Base-by-base conservation (phyloP, 176 grass and related monocot species). In the Neostapfia colusana region DNA sequence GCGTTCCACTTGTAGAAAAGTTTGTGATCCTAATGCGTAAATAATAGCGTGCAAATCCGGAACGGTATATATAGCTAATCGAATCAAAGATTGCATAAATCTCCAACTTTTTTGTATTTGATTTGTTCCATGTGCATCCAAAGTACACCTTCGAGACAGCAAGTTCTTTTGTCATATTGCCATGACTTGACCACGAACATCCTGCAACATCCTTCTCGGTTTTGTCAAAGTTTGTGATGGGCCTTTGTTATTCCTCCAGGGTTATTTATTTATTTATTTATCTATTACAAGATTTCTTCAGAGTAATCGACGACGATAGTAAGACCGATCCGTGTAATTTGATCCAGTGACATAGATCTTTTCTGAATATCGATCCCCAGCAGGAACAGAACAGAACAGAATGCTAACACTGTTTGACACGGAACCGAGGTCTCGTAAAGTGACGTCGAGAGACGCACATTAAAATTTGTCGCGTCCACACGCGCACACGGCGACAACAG, bases 351-450 rank as follows among this genome's bases (percentile, higher is more conserved):
- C 45, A 3, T 48, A 48, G 45, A 48, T 16, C 45, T 48, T 16
- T 16, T 16, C 14, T 3, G 45, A 84, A 63, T 84, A 90, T n/a
- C n/a, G n/a, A n/a, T 81, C 81, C 78, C 54, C 67, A 60, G 51
- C n/a, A 56, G 66, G 75, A 74, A 74, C 21, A 41, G 40, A 5
- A 43, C 5, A 63, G 56, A 82, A 48, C 18, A 63, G 56, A 82
- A 48, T 13, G 16, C 69, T 16, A 2, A 67, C 67, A 83, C 53
- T 68, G 63, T 64, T 85, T 55, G 14, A 35, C 72, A 63, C 34
- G 78, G 68, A 83, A 82, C 67, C 76, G 80, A 54, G 57, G 58
- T 55, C 39, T 55, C 39, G 60, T 67, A 50, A 60, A 88, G 80
- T 70, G 90, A 85, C 49, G 41, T 45, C 5, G 88, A 64, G 58